Percentiles rank a stretch among this genome's conserved stretches.
phyloP scores from a whole-genome alignment of 176 grass and related monocot species.

The Melocanna baccifera region DNA sequence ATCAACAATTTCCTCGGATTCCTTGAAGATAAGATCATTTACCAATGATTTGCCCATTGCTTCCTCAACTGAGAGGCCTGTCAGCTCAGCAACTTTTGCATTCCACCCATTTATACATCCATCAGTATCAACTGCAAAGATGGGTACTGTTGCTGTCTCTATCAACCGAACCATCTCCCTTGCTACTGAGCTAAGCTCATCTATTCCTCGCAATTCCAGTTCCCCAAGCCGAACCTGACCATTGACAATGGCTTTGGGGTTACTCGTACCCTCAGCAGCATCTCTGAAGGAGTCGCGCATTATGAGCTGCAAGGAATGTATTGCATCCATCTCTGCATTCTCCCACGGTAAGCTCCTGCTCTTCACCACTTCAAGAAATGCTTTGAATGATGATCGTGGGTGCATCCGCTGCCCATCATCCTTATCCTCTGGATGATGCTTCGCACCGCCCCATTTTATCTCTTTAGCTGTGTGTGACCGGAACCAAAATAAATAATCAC shows the following conservation, averaged over 20 bases:
- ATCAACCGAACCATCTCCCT: conserved; percentile 96
- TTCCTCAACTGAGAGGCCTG: conserved; percentile 81
- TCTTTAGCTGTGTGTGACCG: conserved; percentile 94
- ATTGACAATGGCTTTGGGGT: conserved; percentile 67
- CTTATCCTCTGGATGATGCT: conserved; percentile 95
- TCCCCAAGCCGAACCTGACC: conserved; percentile 59
- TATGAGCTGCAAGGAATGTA: conserved; percentile 96
- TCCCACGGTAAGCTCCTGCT: conserved; percentile 91
- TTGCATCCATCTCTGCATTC: conserved; percentile 94
- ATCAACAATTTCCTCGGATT: conserved; percentile 61
- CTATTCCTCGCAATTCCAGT: conserved; percentile 75
- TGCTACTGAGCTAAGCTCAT: conserved; percentile 88
- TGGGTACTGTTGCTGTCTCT: conserved; percentile 87
- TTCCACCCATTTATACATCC: conserved; percentile 99
- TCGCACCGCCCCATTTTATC: conserved; percentile 96
- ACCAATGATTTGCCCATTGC: conserved; percentile 96
- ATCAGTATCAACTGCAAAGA: conserved; percentile 88
- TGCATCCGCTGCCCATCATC: conserved; percentile 97
- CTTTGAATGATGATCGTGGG: conserved; percentile 92
- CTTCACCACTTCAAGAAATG: conserved; percentile 97
- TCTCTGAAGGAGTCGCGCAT: conserved; percentile 81
- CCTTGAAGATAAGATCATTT: conserved; percentile 84
- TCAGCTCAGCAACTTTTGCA: conserved; percentile 84
- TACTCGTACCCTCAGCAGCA: conserved; percentile 50
- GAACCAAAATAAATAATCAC: conserved; percentile 98